Percentiles rank a stretch among this genome's conserved stretches.
Evolutionary conservation across 164 flowering plant genomes (phyloP).

Genomic region (Piper betle): DNA sequence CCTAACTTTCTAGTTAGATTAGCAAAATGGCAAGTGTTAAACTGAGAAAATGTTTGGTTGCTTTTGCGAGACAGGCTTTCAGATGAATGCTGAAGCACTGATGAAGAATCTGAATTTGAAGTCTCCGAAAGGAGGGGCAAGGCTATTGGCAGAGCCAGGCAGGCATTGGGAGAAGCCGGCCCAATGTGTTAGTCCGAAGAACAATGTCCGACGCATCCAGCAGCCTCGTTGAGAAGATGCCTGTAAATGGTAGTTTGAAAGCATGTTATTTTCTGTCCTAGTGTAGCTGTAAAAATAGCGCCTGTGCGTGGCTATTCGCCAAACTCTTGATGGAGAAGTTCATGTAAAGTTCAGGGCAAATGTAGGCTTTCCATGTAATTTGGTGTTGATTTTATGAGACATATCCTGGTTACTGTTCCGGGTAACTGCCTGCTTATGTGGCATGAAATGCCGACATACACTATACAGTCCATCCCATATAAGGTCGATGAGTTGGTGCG

Average conservation of each 20-base stretch:
- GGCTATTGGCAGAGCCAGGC: constrained; percentile 13
- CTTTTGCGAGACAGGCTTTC: constrained; percentile 12
- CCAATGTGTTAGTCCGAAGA: constrained; percentile 27
- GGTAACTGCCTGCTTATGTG: no score
- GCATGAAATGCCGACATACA: no score
- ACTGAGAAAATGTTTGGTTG: background rate
- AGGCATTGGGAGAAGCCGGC: constrained; percentile 42
- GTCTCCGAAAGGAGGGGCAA: constrained; percentile 12
- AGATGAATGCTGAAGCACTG: constrained; percentile 17
- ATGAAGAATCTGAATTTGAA: constrained; percentile 20
- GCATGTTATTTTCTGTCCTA: no score
- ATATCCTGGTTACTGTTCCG: no score
- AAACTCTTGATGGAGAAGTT: no score
- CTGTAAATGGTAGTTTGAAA: background rate
- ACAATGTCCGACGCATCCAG: constrained; percentile 31
- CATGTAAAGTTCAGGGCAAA: no score
- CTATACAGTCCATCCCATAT: no score
- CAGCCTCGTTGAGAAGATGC: constrained; percentile 31
- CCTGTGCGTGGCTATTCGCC: no score
- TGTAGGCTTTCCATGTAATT: no score
- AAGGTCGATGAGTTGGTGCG: no score
- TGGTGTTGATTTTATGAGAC: no score
- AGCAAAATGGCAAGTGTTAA: background rate
- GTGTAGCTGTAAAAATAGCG: background rate
- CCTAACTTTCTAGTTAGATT: no score